These are phyloP conservation scores for Paraconiothyrium brasiliense DNA, from an alignment of 2,329 filamentous ascomycete species.

Conservation along the genomic window DNA sequence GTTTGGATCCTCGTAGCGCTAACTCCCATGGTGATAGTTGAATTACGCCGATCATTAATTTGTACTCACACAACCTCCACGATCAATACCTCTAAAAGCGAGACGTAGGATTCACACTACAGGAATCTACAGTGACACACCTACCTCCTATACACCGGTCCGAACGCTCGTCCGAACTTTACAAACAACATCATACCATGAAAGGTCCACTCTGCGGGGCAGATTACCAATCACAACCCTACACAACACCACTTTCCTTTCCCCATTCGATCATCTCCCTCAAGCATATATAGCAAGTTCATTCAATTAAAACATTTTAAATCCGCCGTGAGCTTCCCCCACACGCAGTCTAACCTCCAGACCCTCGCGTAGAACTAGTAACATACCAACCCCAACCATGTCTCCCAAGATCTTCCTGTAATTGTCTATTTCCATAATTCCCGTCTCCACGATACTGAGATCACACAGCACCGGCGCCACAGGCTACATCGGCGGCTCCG, in stretches of 20 bases:
- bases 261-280: neutral
- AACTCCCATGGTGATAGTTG: too few relatives aligned
- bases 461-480: conserved; percentile 58
- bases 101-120: too few relatives aligned
- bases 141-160: neutral
- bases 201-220: conserved; percentile 1
- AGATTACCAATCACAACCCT: conserved; percentile 14
- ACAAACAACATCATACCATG: neutral
- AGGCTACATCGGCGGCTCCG: conserved; percentile 64
- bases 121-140: too few relatives aligned
- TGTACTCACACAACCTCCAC: too few relatives aligned
- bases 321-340: neutral
- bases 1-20: too few relatives aligned
- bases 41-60: too few relatives aligned
- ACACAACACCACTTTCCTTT: neutral
- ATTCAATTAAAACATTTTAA: neutral
- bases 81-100: too few relatives aligned
- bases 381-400: conserved; percentile 25
- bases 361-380: neutral
- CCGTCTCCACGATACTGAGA: neutral
- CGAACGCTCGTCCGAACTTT: neutral
- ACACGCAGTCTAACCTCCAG: neutral
- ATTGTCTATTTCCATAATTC: neutral
- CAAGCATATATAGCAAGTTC: neutral
- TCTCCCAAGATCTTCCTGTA: conserved; percentile 46